Evolutionary conservation across 2,329 filamentous ascomycete genomes (phyloP).

Genomic region (Xylariaceae sp.): DNA sequence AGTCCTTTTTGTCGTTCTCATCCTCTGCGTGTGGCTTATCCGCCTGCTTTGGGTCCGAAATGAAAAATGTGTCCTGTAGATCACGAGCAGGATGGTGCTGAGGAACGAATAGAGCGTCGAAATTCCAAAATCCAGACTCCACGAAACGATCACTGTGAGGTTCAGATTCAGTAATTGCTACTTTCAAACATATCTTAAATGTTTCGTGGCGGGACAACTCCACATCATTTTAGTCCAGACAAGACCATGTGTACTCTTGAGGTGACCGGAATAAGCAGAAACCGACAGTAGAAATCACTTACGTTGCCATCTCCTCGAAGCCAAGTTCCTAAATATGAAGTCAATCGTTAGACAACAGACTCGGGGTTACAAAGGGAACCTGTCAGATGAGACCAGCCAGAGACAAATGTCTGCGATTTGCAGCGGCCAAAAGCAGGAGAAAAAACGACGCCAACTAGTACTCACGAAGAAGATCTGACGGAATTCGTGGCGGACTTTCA

Average conservation of each 20-base stretch:
- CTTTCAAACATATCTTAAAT: neutral
- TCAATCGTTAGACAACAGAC: neutral
- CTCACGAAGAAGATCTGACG: conserved; percentile 87
- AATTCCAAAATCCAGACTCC: conserved; percentile 97
- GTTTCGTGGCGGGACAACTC: neutral
- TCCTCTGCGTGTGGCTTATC: conserved; percentile 55
- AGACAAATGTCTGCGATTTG: neutral
- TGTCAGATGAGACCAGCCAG: neutral
- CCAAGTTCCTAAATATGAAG: conserved; percentile 5
- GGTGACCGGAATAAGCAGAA: neutral
- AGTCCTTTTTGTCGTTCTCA: conserved; percentile 8
- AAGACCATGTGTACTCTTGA: neutral
- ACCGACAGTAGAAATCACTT: neutral
- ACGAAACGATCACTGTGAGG: conserved; percentile 44
- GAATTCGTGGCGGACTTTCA: conserved; percentile 95
- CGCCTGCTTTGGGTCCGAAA: conserved; percentile 77
- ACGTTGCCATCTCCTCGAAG: conserved; percentile 15
- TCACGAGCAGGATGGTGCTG: conserved; percentile 95
- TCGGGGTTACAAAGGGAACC: neutral
- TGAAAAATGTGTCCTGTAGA: conserved; percentile 97
- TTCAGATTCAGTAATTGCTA: neutral
- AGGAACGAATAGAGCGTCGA: conserved; percentile 92
- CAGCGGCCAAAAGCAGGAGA: neutral
- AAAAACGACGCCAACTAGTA: neutral
- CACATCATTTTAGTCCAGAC: neutral